Base-by-base conservation (phyloP, 352 stramenopile genomes). In the Pythium rhizo-oryzae region DNA sequence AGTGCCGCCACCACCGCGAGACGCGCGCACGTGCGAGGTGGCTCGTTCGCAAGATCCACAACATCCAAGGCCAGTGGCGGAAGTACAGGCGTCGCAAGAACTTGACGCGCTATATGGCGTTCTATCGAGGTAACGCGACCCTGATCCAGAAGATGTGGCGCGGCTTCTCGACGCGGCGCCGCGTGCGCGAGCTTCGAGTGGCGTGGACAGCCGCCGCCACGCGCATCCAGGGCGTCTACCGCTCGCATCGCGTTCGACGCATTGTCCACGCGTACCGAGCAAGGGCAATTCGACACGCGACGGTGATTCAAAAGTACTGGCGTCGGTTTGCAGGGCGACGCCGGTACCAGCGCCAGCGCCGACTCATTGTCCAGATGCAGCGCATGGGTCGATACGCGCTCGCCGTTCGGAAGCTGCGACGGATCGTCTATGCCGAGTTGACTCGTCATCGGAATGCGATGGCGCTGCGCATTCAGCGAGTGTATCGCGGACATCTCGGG, bases 1-100 rank as follows among this genome's bases (percentile, higher is more conserved):
- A 62, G 30, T 88, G 75, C 50, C 44, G 77, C 21, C 60, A 76
- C n/a, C 59, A 77, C 6, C 74, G 70, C 4, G 67, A 89, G 9
- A 73, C 82, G 15, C 58, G 39, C 13, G 59, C 28, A 15, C 75
- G 79, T 6, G 76, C 81, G 0, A 64, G 62, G 2, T 89, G 81
- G 81, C 76, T 89, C 4, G 53, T 88, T n/a, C 19, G 35, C 15
- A 87, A 86, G 59, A 75, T 90, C 28, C 71, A 67, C 60, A 72
- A 61, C 43, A 85, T 91, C 62, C 81, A 93, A 67, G 67, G 75
- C 15, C 76, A 91, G 44, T 93, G 84, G 79, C 71, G 81, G 3
- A 81, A 77, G 43, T 78, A 84, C 58, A 65, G 72, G 49, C 71
- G 64, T 4, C 63, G 75, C 37, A 30, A 59, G 15, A 76, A 72